Conservation (phyloP, 192 early-diverging fungal species). For the Coemansia sp. region DNA sequence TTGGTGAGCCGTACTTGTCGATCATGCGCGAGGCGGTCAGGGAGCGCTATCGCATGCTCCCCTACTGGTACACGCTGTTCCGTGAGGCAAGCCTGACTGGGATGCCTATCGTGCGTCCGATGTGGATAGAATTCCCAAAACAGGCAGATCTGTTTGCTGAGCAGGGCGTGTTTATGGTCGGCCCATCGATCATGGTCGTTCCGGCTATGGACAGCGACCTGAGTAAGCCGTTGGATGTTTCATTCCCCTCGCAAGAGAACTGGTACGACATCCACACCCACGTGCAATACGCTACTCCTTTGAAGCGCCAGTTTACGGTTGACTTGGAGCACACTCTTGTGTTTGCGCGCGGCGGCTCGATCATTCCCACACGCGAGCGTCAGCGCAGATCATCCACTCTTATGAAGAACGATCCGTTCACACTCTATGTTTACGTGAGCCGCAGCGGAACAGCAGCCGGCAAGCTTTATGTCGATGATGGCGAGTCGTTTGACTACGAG, state of each 20-base stretch:
- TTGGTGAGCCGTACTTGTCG: slow-evolving; percentile 80
- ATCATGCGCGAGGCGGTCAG: slow-evolving; percentile 79
- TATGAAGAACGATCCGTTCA: slow-evolving; percentile 88
- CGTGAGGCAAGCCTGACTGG: slow-evolving; percentile 73
- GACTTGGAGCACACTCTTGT: slow-evolving; percentile 75
- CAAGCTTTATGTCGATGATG: slow-evolving; percentile 90
- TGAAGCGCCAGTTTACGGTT: slow-evolving; percentile 63
- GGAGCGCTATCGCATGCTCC: slow-evolving; percentile 83
- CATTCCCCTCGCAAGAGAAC: slow-evolving; percentile 70
- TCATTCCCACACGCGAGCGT: slow-evolving; percentile 84
- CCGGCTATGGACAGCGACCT: slow-evolving; percentile 59
- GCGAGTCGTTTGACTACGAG: slow-evolving; percentile 71
- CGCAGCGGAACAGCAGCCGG: slow-evolving; percentile 69
- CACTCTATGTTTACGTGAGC: slow-evolving; percentile 80
- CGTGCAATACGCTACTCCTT: slow-evolving; percentile 26
- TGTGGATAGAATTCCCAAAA: slow-evolving; percentile 86
- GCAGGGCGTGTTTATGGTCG: slow-evolving; percentile 91
- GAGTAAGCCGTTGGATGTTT: slow-evolving; percentile 57
- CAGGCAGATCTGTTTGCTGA: slow-evolving; percentile 76
- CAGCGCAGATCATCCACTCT: slow-evolving; percentile 76
- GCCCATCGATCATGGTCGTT: slow-evolving; percentile 73
- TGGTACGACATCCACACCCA: slow-evolving; percentile 60
- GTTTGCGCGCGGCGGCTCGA: slow-evolving; percentile 86
- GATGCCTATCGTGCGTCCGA: slow-evolving; percentile 82
- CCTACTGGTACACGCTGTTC: slow-evolving; percentile 93